Evolutionary conservation across 2,329 filamentous ascomycete species (phyloP).

Genomic region (Phialemonium atrogriseum): DNA sequence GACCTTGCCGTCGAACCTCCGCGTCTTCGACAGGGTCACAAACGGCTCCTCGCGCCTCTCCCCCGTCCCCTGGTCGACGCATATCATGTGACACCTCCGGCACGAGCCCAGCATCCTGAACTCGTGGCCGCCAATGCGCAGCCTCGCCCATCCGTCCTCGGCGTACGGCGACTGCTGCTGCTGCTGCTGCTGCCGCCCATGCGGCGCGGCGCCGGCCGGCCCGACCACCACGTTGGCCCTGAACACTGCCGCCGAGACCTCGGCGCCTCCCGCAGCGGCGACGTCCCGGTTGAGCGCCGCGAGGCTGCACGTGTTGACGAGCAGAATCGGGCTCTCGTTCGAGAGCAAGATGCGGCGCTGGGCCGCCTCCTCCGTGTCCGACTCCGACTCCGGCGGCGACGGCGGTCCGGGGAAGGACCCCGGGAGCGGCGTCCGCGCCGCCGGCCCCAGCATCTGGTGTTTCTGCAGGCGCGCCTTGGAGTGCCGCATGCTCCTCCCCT

Average conservation of each 20-base stretch:
- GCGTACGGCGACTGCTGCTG: constrained; percentile 52
- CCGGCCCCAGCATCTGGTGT: constrained; percentile 32
- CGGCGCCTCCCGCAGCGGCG: constrained; percentile 48
- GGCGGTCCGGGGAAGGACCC: constrained; percentile 46
- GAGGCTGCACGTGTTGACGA: constrained; percentile 73
- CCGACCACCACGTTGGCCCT: constrained; percentile 79
- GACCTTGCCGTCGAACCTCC: constrained; percentile 74
- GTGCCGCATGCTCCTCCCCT: constrained; percentile 52
- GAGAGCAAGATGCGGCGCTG: constrained; percentile 64
- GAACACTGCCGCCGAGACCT: constrained; percentile 67
- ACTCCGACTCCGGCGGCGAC: constrained; percentile 50
- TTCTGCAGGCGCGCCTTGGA: constrained; percentile 63
- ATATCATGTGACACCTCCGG: constrained; percentile 91
- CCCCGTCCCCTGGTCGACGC: constrained; percentile 78
- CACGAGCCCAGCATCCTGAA: constrained; percentile 77
- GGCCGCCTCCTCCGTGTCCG: constrained; percentile 25
- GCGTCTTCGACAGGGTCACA: constrained; percentile 77
- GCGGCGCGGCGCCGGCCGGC: constrained; percentile 9
- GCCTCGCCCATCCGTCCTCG: constrained; percentile 68
- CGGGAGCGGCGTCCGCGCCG: constrained; percentile 29
- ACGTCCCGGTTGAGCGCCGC: constrained; percentile 70
- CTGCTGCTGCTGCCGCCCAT: constrained; percentile 16
- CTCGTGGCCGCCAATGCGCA: constrained; percentile 56
- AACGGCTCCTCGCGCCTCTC: constrained; percentile 78
- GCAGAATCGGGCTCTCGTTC: constrained; percentile 89